Evolutionary conservation across 2,329 filamentous ascomycete species (phyloP), one percentile per base, ranked within the genome.

Genomic region (Pseudogymnoascus sp.): DNA sequence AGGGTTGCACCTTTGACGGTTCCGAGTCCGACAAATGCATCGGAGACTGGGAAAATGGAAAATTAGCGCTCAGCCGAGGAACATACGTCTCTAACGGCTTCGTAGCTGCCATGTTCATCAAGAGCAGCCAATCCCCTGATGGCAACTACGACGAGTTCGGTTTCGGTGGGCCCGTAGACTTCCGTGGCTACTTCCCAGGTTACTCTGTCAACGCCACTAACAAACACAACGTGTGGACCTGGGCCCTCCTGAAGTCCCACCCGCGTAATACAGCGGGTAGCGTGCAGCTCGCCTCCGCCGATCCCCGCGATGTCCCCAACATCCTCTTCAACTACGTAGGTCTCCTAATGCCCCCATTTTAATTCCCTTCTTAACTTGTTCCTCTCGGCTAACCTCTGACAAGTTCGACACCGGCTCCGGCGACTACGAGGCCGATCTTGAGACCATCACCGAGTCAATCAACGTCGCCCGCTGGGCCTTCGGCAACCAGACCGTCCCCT

Each of bases 241-340:
- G 67, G 66, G 41, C 61, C 2, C 78, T 80, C 3, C 77, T 90
- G 59, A 86, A 87, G 72, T 79, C 81, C 0, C 85, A 87, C 67
- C 80, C 85, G 0, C 80, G 82, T 59, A 88, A 89, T 63, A 74
- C 68, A 1, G 81, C 80, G 4, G 88, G 88, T 7, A 81, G 78
- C 1, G 86, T 91, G 2, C 79, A 72, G 3, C 79, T 91, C 3
- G 76, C 76, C 14, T 86, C 82, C 0, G 73, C 80, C 0, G 81
- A 90, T 68, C 86, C 87, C 0, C 80, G 82, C 0, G 86, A 89
- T 60, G 75, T 78, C 2, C 87, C 87, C 0, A 70, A 80, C 5
- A 87, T 90, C 65, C 75, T 76, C 58, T 88, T 86, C 75, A 82
- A 84, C 71, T 86, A 80, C 71, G 14, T 47, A 18, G n/a, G 86